Base-by-base conservation (phyloP, 805 yeast species). In the Pichia nanzhaoensis region DNA sequence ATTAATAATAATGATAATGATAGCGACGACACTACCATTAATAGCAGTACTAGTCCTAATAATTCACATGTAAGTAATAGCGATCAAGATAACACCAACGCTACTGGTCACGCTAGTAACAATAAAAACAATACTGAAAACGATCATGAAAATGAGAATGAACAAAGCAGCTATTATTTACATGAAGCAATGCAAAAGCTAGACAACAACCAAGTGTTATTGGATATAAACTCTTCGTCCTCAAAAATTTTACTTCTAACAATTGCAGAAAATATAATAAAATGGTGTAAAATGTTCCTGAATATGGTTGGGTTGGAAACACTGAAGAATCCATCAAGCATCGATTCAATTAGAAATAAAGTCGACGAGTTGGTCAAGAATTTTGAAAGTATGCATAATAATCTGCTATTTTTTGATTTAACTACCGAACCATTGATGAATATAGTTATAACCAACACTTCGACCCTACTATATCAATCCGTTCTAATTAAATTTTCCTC, bases 221-320 rank as follows among this genome's bases (percentile, higher is more conserved):
- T 59, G 18, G 65, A 61, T 42, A 47, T 60, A 18, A 55, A 52
- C 30, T 53, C 60, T 2, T 44, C 51, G 1, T 52, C 62, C 12
- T 59, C 66, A 3, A 52, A 48, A 31, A 51, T 58, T 13, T 47
- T 62, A 27, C 41, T 61, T 21, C 47, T 62, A 35, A 57, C 65
- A 1, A 52, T 62, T 17, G 51, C 61, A 18, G 66, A 63, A 46
- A 59, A 63, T 46, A 55, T 61, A 17, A 52, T 55, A 9, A 59
- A 56, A 50, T 63, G 66, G 66, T 56, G 63, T 46, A 59, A 54
- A 44, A 59, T 55, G 51, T 61, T 63, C 42, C 43, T 59, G 3
- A 56, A 54, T 41, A 48, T 57, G 49, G 63, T 59, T n/a, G 59
- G 58, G 30, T 44, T 56, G 21, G 56, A 55, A 13, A 50, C 61